These are phyloP conservation scores for Corrigiola litoralis DNA, from an alignment of 179 eudicot genomes.

Conservation along the genomic window DNA sequence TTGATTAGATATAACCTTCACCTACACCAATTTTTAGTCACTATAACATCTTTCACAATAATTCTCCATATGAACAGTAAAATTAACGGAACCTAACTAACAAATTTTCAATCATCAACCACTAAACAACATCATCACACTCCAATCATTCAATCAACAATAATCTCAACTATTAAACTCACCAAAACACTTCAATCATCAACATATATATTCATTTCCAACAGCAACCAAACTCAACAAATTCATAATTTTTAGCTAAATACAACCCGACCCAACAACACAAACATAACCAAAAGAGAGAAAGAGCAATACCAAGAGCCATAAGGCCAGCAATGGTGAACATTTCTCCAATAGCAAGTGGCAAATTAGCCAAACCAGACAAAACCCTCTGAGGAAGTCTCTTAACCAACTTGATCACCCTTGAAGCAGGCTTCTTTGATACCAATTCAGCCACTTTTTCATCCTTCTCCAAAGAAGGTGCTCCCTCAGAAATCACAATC, in stretches of 20 bases:
- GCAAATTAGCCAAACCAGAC: constrained; percentile 70
- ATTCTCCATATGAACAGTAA: too few relatives aligned
- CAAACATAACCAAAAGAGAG: neutral
- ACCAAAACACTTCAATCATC: neutral
- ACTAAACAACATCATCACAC: neutral
- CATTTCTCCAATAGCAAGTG: constrained; percentile 91
- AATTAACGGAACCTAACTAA: too few relatives aligned
- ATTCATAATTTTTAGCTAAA: too few relatives aligned
- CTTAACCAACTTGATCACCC: constrained; percentile 32
- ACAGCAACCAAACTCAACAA: too few relatives aligned
- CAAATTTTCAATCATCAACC: neutral
- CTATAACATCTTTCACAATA: too few relatives aligned
- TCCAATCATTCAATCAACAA: neutral
- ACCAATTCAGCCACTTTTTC: constrained; percentile 9
- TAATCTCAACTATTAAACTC: neutral
- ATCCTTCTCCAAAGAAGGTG: constrained; percentile 53
- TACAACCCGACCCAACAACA: too few relatives aligned
- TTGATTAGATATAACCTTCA: too few relatives aligned
- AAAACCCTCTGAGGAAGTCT: constrained; percentile 49
- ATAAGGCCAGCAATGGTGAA: constrained; percentile 73
- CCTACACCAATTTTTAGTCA: neutral
- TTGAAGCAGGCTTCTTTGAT: constrained; percentile 24
- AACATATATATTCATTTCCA: too few relatives aligned
- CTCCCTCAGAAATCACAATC: constrained; percentile 43
- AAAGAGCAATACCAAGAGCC: constrained; percentile 65